These are phyloP conservation scores for Suillus subaureus DNA, from an alignment of 768 basidiomycete genomes.

Conservation along the genomic window DNA sequence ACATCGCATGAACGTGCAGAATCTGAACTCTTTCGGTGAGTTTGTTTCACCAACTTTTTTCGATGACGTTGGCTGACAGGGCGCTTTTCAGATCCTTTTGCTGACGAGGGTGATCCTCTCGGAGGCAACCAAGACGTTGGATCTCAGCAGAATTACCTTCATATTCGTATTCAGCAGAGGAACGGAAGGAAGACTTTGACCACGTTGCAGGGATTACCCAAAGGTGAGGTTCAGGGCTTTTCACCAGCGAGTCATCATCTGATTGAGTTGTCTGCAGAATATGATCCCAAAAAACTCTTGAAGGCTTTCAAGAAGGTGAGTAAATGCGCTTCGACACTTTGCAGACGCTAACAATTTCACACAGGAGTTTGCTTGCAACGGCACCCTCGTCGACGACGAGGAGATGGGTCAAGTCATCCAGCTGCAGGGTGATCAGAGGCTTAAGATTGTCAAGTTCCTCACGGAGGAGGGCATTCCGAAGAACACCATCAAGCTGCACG, in stretches of 20 bases:
- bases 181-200: constrained; percentile 99
- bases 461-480: constrained; percentile 78
- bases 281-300: constrained; percentile 96
- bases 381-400: constrained; percentile 92
- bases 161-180: constrained; percentile 97
- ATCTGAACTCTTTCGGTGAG: constrained; percentile 78
- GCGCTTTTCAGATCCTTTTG: constrained; percentile 80
- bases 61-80: constrained; percentile 14
- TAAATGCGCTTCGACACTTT: not conserved
- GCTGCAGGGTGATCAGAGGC: constrained; percentile 96
- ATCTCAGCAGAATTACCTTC: constrained; percentile 82
- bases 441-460: constrained; percentile 89
- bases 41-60: constrained; percentile 12
- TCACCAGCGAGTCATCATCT: constrained; percentile 16
- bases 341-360: constrained; percentile 10
- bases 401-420: constrained; percentile 98
- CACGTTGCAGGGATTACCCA: constrained; percentile 93
- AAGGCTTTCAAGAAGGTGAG: constrained; percentile 98
- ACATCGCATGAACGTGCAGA: constrained; percentile 95
- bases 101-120: constrained; percentile 89
- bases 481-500: constrained; percentile 83
- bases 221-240: constrained; percentile 52
- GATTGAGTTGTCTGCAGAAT: constrained; percentile 57
- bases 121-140: constrained; percentile 74
- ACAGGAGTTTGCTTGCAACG: constrained; percentile 98